Evolutionary conservation across 495 filamentous ascomycete species (phyloP).

Genomic region (Platismatia glauca): DNA sequence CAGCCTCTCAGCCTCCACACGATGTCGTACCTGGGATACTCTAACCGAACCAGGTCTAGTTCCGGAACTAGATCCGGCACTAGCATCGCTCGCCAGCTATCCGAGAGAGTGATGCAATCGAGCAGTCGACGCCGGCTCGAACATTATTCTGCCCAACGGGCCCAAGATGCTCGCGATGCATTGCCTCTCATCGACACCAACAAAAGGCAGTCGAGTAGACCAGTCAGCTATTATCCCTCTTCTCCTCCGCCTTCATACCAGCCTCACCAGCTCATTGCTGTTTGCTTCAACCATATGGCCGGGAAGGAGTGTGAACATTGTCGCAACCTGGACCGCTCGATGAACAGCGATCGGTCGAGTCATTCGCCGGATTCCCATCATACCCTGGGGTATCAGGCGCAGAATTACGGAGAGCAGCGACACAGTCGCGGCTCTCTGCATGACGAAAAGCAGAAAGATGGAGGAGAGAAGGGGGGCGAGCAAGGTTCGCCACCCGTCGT

Average conservation of each 20-base stretch:
- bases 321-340: conserved; percentile 6
- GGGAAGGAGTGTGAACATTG: conserved; percentile 11
- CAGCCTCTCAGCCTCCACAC: background rate
- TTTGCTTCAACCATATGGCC: conserved; percentile 16
- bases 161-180: conserved; percentile 10
- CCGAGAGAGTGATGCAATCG: background rate
- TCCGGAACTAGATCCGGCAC: background rate
- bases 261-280: conserved; percentile 14
- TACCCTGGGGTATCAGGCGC: conserved; percentile 7
- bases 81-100: background rate
- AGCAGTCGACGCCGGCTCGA: background rate
- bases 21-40: background rate
- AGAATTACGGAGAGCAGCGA: background rate
- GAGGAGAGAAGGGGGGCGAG: conserved; percentile 23
- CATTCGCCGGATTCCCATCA: background rate
- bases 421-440: background rate
- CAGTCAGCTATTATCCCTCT: conserved; percentile 2
- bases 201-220: background rate
- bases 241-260: conserved; percentile 1
- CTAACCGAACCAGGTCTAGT: background rate
- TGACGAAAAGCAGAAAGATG: conserved; percentile 11
- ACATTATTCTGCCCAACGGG: conserved; percentile 11
- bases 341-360: background rate
- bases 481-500: conserved; percentile 34
- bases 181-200: conserved; percentile 8